Evolutionary conservation across 2,329 filamentous ascomycete genomes (phyloP).

Genomic region (Colletotrichum tropicicola): DNA sequence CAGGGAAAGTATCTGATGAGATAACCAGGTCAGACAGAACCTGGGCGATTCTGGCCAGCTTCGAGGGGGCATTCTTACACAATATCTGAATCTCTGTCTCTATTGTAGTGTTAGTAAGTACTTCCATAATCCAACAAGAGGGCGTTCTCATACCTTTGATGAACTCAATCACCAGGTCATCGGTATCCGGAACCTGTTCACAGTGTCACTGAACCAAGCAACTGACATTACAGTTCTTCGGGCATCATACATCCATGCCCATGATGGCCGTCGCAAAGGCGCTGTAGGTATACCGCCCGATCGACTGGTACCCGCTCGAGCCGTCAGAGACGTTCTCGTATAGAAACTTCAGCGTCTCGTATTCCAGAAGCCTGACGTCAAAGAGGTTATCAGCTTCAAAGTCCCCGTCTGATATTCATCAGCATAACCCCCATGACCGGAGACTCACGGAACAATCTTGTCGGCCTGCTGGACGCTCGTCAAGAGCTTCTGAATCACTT

Average conservation of each 20-base stretch:
- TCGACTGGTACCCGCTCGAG: not conserved
- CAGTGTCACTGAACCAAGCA: not conserved
- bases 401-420: no score
- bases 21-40: not conserved
- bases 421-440: not conserved
- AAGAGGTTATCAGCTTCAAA: no score
- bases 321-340: not conserved
- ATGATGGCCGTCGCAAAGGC: not conserved
- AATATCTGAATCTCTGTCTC: constrained; percentile 7
- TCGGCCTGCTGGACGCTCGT: not conserved
- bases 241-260: not conserved
- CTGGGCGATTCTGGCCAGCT: no score
- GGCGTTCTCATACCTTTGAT: not conserved
- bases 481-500: constrained; percentile 2
- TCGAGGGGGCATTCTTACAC: no score
- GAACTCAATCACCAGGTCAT: not conserved
- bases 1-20: constrained; percentile 2
- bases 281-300: constrained; percentile 3
- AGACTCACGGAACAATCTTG: constrained; percentile 4
- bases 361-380: not conserved
- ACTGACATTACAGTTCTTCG: not conserved
- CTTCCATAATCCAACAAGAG: not conserved
- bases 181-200: not conserved
- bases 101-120: not conserved
- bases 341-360: not conserved